Conservation (phyloP, 2,329 filamentous ascomycete species). For the Dryadomyces sulphureus region DNA sequence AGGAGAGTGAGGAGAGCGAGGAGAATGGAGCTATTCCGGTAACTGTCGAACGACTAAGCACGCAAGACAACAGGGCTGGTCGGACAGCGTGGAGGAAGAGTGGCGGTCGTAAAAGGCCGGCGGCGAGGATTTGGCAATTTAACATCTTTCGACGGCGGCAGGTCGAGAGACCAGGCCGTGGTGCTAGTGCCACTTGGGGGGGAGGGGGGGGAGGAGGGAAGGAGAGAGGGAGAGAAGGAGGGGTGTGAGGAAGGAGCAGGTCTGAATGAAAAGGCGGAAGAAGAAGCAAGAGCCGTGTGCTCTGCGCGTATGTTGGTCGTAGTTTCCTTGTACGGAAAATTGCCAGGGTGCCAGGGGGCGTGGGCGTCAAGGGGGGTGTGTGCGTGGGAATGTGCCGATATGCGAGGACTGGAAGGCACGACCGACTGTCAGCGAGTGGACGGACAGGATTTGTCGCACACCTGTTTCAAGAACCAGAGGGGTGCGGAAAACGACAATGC, state of each 20-base stretch:
- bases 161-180: constrained; percentile 6
- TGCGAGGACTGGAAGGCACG: too few relatives aligned
- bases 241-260: neutral
- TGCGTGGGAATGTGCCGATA: too few relatives aligned
- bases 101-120: neutral
- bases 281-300: too few relatives aligned
- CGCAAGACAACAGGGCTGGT: neutral
- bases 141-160: constrained; percentile 8
- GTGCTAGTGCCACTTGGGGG: constrained; percentile 1
- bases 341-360: too few relatives aligned
- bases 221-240: neutral
- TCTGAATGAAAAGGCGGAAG: too few relatives aligned
- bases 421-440: neutral
- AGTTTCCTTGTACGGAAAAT: too few relatives aligned
- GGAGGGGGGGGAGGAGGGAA: neutral
- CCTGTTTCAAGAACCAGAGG: neutral
- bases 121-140: constrained; percentile 10
- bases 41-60: constrained; percentile 2
- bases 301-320: too few relatives aligned
- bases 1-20: neutral
- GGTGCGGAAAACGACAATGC: neutral
- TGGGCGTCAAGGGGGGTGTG: too few relatives aligned
- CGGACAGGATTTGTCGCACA: neutral
- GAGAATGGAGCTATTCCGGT: neutral
- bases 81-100: neutral